Base-by-base conservation (phyloP, 805 yeast genomes). In the Kodamaea fukazawae region DNA sequence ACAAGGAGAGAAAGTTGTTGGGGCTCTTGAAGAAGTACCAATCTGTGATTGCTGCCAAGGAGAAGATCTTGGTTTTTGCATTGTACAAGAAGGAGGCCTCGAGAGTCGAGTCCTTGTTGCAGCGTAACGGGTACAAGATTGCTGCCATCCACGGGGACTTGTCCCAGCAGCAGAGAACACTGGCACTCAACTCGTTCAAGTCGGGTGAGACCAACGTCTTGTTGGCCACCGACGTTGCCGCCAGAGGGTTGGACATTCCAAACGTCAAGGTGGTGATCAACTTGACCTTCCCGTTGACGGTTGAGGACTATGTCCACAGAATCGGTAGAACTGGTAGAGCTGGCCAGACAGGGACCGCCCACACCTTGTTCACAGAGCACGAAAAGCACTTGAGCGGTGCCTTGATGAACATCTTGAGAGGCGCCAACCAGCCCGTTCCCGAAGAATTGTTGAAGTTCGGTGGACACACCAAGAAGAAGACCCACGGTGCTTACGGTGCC, bases 271-370 rank as follows among this genome's bases (percentile, higher is more conserved):
- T 88, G 13, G 98, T 91, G 29, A 88, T 91, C 61, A 91, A 91
- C 62, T 74, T 91, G 61, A 90, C 97, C 5, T 91, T 91, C 81
- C 99, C 99, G 34, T 75, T 90, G 54, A 90, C 97, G 1, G 93
- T 87, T 8, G 98, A 91, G 65, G 97, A 91, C 66, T 91, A 91
- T 57, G 97, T 91, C 27, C 98, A 91, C 63, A 79, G 98, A 67
- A 91, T 91, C 51, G 98, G 98, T 46, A 85, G 98, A 74, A 91
- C 98, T 7, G 98, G 97, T 46, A 82, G 98, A 69, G 99, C 98
- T 11, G 98, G 98, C 29, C 86, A 84, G 64, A 75, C 89, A 1
- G 99, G 99, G 58, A 79, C 81, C 47, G 96, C 99, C 11, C 95
- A 90, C 60, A 91, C 99, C 2, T 72, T 93, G 33, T 93, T 93